A percentile compares a stretch with the other conserved stretches of the same genome.
Conservation (phyloP, 192 early-diverging fungal species). For the Geranomyces michiganensis region DNA sequence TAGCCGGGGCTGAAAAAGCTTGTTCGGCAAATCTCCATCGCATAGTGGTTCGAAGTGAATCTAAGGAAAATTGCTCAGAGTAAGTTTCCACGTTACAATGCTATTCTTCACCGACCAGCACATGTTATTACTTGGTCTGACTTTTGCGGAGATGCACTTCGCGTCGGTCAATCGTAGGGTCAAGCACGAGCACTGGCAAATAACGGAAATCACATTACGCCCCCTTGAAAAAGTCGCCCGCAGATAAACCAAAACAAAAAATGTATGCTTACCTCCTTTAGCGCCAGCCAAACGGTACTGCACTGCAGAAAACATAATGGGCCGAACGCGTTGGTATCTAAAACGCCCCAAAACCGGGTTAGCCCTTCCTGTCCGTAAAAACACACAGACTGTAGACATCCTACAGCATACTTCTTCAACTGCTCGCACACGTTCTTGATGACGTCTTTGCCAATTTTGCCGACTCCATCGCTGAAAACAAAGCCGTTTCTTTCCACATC, state of each 20-base stretch:
- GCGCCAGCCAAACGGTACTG: slow-evolving; percentile 70
- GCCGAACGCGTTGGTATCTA: slow-evolving; percentile 10
- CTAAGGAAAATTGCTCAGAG: slow-evolving; percentile 62
- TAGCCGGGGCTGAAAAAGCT: slow-evolving; percentile 47
- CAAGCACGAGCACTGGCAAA: background rate
- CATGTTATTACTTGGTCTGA: slow-evolving; percentile 40
- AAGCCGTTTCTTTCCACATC: slow-evolving; percentile 65
- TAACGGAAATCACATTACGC: background rate
- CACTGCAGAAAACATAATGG: slow-evolving; percentile 57
- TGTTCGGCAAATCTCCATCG: slow-evolving; percentile 63
- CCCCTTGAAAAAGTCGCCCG: background rate
- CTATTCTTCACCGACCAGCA: too few relatives aligned
- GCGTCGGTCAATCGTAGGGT: slow-evolving; percentile 22
- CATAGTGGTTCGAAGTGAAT: slow-evolving; percentile 57
- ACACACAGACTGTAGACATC: background rate
- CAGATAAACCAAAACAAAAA: background rate
- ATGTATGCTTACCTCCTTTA: slow-evolving; percentile 44
- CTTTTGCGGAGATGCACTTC: slow-evolving; percentile 61
- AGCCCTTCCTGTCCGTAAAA: background rate
- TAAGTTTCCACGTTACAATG: background rate
- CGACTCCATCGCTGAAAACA: slow-evolving; percentile 77
- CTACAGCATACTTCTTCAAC: slow-evolving; percentile 21
- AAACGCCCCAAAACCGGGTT: background rate
- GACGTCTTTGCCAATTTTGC: slow-evolving; percentile 59
- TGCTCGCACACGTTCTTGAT: slow-evolving; percentile 36